A percentile compares a stretch with the other conserved stretches of the same genome.
Evolutionary conservation across 208 protist species (phyloP).

Genomic region (Trichomonas gallinae): DNA sequence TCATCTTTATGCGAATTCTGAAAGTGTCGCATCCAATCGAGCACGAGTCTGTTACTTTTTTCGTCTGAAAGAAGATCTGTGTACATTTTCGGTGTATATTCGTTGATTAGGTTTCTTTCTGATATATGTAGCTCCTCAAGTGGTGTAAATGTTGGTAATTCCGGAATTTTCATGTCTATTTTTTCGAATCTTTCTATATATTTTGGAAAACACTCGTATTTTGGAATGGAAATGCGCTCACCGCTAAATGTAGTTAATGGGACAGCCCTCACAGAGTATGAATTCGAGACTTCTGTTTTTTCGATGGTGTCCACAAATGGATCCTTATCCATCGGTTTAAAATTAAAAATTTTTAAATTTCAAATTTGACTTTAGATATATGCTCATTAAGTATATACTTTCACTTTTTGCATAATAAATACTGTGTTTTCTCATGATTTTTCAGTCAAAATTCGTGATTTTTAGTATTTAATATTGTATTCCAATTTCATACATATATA

Average conservation of each 20-base stretch:
- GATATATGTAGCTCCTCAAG: background rate
- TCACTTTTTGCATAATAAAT: too few species aligned
- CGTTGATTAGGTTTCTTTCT: background rate
- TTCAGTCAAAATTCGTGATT: too few species aligned
- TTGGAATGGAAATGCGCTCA: background rate
- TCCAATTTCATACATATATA: too few species aligned
- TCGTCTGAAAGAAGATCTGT: slow-evolving; percentile 7
- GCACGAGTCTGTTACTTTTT: background rate
- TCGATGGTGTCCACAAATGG: background rate
- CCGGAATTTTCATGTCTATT: background rate
- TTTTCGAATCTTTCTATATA: background rate
- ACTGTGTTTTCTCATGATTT: too few species aligned
- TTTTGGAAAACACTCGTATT: background rate
- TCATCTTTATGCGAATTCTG: background rate
- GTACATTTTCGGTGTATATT: slow-evolving; percentile 7
- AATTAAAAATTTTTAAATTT: too few species aligned
- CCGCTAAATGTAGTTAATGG: background rate
- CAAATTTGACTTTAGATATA: too few species aligned
- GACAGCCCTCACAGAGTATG: background rate
- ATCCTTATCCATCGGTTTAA: background rate
- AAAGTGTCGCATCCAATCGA: background rate
- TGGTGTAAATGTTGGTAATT: background rate
- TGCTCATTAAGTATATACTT: too few species aligned
- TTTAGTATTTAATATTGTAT: too few species aligned
- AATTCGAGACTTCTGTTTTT: background rate